Base-by-base conservation (phyloP, 2,329 filamentous ascomycete species). In the Clarireedia sp. region DNA sequence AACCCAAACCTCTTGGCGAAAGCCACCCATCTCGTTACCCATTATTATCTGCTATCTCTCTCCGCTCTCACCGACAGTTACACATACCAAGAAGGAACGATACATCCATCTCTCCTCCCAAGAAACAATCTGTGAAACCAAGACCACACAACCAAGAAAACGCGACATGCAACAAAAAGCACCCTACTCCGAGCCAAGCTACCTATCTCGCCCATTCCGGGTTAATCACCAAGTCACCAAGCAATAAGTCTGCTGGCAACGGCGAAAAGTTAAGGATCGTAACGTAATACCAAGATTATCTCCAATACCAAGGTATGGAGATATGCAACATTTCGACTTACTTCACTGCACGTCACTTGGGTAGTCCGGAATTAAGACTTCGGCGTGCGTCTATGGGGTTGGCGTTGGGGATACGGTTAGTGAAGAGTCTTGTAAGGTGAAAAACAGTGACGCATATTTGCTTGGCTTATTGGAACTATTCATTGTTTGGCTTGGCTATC, bases 241-340 rank as follows among this genome's bases (percentile, higher is more conserved):
- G 21, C 10, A 26, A 24, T 12, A 17, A 19, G 5, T 16, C 8
- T 24, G 12, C 43, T 21, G 38, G n/a, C 38, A n/a, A 41, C 0
- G 38, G 38, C 16, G 49, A 24, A 9, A 17, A 19, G n/a, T 3
- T 10, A n/a, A 19, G 38, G 49, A 23, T 5, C 2, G 10, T 23
- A 44, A 48, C 33, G 51, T 53, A 53, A 48, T 53, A 53, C 51
- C 51, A 53, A 53, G 51, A 53, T n/a, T n/a, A n/a, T n/a, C n/a
- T n/a, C n/a, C n/a, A 53, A 48, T 53, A 53, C 51, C 51, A 53
- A 53, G 51, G 48, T 43, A 48, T 47, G 33, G 51, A 38, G 51
- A 53, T 26, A 26, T 53, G 51, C 51, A 53, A 53, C 33, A 53
- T 14, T 29, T 17, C 17, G 21, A 12, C 16, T 26, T 8, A 21